Percentiles rank a stretch among this genome's conserved stretches.
These are phyloP conservation scores for Vitis hybrid DNA, from an alignment of 177 flowering plant species.

Conservation along the genomic window DNA sequence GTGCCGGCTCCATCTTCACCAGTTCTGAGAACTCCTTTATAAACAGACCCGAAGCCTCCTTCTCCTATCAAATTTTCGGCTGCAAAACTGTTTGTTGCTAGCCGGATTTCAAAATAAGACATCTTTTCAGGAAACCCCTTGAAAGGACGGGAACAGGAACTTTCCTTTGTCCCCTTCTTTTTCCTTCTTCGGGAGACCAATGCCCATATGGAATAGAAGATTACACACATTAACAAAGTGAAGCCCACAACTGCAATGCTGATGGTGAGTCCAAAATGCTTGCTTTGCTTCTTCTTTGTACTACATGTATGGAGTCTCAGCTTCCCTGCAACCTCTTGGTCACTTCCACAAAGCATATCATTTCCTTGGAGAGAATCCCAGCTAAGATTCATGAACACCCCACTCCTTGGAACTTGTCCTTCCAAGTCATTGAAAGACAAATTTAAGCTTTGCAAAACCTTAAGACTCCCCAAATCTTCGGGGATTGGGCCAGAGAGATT, in stretches of 20 bases:
- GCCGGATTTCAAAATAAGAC: conserved; percentile 10
- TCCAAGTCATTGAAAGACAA: conserved; percentile 19
- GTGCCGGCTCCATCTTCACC: not conserved
- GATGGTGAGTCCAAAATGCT: not conserved
- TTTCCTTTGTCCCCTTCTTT: not conserved
- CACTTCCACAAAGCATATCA: conserved; percentile 10
- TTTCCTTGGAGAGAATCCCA: conserved; percentile 7
- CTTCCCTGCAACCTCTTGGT: not conserved
- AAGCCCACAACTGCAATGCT: not conserved
- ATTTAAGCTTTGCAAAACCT: conserved; percentile 5
- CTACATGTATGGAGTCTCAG: not conserved
- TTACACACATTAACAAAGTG: not conserved
- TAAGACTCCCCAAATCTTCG: not conserved
- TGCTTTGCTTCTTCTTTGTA: no score
- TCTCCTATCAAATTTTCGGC: conserved; percentile 9
- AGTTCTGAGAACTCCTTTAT: not conserved
- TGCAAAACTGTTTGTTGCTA: conserved; percentile 4
- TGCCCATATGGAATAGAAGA: not conserved
- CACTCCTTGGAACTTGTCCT: conserved; percentile 17
- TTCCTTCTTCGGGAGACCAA: no score
- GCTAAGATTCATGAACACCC: conserved; percentile 10
- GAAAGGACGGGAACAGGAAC: not conserved
- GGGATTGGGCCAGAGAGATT: conserved; percentile 19
- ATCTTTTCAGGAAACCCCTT: not conserved
- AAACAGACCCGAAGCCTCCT: conserved; percentile 14